These are phyloP conservation scores for Pachyrhizus erosus DNA, from an alignment of 306 rosid species.

Conservation along the genomic window DNA sequence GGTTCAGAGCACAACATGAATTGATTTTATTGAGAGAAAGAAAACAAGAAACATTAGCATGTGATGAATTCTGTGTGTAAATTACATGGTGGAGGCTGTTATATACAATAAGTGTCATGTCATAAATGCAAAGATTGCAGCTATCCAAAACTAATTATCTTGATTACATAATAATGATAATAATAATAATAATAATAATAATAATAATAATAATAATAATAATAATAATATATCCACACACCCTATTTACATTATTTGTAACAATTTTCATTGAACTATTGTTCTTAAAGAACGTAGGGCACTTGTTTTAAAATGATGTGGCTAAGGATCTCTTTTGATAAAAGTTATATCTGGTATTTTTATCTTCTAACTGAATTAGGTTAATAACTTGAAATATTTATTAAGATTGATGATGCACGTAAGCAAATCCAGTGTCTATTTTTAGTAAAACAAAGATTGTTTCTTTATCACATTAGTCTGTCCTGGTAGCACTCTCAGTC, in stretches of 20 bases:
- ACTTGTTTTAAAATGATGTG: conserved; percentile 10
- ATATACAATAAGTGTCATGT: background rate
- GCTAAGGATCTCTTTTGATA: conserved; percentile 26
- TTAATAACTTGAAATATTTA: conserved; percentile 13
- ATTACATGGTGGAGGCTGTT: background rate
- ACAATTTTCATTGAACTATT: conserved; percentile 19
- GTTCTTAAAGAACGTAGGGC: background rate
- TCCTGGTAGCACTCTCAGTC: background rate
- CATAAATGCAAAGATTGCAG: background rate
- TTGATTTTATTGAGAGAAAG: background rate
- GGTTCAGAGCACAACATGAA: conserved; percentile 18
- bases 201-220: background rate
- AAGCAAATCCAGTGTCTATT: conserved; percentile 7
- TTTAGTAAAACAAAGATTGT: conserved; percentile 4
- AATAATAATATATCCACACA: background rate
- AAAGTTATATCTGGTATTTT: conserved; percentile 11
- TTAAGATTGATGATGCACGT: conserved; percentile 9
- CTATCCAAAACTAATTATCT: background rate
- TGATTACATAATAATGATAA: background rate
- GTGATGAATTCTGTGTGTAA: background rate
- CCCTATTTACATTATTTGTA: background rate
- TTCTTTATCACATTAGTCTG: conserved; percentile 14
- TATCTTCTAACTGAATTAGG: conserved; percentile 13
- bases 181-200: background rate
- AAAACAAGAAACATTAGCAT: background rate